phyloP scores from a whole-genome alignment of 2,329 filamentous ascomycete species.

The Whalleya microplaca region DNA sequence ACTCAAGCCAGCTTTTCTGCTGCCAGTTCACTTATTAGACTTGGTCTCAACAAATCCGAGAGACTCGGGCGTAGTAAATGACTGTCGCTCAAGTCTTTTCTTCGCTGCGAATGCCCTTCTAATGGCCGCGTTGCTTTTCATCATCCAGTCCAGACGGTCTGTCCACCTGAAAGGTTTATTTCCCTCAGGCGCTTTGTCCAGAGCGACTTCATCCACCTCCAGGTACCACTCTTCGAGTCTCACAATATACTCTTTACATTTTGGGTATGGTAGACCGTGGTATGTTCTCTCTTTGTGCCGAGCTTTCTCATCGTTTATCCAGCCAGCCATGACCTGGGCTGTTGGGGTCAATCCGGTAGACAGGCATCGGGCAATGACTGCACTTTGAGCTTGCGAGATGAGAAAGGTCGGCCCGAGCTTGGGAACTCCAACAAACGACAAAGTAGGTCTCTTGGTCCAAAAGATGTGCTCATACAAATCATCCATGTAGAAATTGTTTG shows the following conservation, averaged over 20 bases:
- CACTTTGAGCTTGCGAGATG: slow-evolving; percentile 1
- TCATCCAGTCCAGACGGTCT: neutral
- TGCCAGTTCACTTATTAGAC: neutral
- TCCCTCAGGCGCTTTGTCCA: neutral
- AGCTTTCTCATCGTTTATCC: neutral
- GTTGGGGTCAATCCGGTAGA: neutral
- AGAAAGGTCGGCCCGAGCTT: slow-evolving; percentile 1
- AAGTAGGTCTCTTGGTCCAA: neutral
- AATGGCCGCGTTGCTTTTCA: neutral
- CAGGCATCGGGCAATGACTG: neutral
- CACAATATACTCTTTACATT: neutral
- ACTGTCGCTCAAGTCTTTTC: neutral
- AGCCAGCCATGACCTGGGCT: neutral
- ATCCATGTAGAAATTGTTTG: neutral
- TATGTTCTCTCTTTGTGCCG: neutral
- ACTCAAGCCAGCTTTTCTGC: neutral
- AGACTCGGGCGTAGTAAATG: neutral
- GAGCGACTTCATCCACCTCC: neutral
- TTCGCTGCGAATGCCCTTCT: neutral
- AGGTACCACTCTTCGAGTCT: neutral
- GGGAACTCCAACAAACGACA: slow-evolving; percentile 1
- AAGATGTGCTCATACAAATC: slow-evolving; percentile 7
- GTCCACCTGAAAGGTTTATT: neutral
- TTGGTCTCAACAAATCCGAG: neutral
- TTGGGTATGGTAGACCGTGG: neutral